Conservation (phyloP, 768 basidiomycete genomes). For the Inosperma sp. region DNA sequence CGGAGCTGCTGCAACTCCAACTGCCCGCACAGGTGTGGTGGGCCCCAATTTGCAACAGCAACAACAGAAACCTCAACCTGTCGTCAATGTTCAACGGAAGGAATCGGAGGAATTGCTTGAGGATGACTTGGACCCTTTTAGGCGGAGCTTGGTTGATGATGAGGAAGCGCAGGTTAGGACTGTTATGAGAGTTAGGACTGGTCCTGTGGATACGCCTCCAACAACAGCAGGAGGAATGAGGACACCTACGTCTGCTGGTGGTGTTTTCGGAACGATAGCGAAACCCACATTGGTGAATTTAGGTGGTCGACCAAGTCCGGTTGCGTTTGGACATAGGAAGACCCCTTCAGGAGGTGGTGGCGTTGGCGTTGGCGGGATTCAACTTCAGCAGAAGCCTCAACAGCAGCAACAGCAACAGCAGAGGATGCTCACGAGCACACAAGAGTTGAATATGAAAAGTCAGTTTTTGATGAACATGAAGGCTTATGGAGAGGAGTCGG, state of each 20-base stretch:
- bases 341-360: constrained; percentile 2
- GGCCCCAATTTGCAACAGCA: no score
- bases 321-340: not conserved
- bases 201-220: no score
- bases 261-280: not conserved
- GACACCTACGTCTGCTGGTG: not conserved
- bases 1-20: no score
- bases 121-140: constrained; percentile 41
- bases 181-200: constrained; percentile 8
- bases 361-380: not conserved
- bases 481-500: constrained; percentile 13
- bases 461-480: constrained; percentile 29
- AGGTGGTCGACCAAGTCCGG: not conserved
- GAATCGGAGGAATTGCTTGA: constrained; percentile 23
- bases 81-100: constrained; percentile 6
- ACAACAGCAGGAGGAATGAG: no score
- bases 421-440: constrained; percentile 34
- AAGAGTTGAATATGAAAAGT: constrained; percentile 42
- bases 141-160: constrained; percentile 32
- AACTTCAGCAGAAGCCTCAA: not conserved
- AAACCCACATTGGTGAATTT: constrained; percentile 1
- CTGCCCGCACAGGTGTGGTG: no score
- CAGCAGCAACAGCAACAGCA: constrained; percentile 12
- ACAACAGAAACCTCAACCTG: not conserved
- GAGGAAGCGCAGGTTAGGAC: constrained; percentile 17